Percentiles rank a stretch among this genome's conserved stretches.
phyloP scores from a whole-genome alignment of 148 eudicot species.

The Rhododendron vialii region DNA sequence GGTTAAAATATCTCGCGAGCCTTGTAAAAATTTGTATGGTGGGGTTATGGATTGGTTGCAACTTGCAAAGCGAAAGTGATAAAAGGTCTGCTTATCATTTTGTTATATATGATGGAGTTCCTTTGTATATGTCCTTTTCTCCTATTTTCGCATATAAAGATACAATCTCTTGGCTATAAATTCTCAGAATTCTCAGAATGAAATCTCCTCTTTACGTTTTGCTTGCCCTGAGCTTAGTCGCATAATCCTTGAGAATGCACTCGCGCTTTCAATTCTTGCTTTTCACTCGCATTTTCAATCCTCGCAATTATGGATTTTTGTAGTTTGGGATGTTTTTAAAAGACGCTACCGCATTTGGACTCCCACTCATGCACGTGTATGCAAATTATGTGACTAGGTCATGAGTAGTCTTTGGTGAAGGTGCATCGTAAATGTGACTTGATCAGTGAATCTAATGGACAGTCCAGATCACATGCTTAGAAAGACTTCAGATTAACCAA shows the following conservation, averaged over 20 bases:
- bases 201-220: not conserved
- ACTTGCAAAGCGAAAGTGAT: conserved; percentile 1
- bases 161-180: not conserved
- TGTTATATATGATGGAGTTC: not conserved
- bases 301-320: not conserved
- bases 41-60: not conserved
- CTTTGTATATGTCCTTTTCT: not conserved
- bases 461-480: not conserved
- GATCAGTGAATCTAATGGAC: not conserved
- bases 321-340: no score
- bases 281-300: not conserved
- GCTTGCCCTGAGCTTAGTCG: not conserved
- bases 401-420: not conserved
- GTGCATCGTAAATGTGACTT: not conserved
- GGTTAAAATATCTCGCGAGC: not conserved
- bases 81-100: not conserved
- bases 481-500: not conserved
- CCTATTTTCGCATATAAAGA: not conserved
- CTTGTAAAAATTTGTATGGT: conserved; percentile 8
- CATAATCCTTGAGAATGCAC: not conserved
- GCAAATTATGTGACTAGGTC: not conserved
- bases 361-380: not conserved
- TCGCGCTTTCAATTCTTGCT: not conserved
- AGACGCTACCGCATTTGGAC: no score
- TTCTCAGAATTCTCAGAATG: not conserved